Conservation (phyloP, 805 yeast species). For the Blastobotrys mokoenaii region DNA sequence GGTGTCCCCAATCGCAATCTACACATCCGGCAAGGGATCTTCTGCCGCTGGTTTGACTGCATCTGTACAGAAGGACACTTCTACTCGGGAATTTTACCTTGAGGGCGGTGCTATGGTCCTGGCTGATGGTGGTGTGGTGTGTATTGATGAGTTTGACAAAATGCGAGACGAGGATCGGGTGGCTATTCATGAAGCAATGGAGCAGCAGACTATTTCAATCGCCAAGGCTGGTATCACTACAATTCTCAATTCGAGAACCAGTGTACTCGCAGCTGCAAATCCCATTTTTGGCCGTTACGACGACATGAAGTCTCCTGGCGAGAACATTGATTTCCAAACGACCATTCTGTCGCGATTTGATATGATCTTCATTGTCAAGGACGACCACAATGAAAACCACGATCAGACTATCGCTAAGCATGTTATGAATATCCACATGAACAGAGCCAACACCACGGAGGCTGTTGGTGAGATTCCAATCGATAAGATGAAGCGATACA, state of each 20-base stretch:
- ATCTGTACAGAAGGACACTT: constrained; percentile 85
- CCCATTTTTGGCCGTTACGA: constrained; percentile 96
- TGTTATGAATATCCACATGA: constrained; percentile 91
- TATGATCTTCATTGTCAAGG: constrained; percentile 96
- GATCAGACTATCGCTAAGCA: constrained; percentile 90
- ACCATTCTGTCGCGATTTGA: constrained; percentile 96
- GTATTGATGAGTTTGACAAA: constrained; percentile 98
- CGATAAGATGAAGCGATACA: constrained; percentile 83
- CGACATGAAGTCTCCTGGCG: constrained; percentile 94
- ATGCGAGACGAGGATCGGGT: constrained; percentile 99
- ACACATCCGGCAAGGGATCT: constrained; percentile 98
- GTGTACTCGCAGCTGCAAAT: constrained; percentile 96
- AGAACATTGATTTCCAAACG: constrained; percentile 94
- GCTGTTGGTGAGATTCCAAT: constrained; percentile 77
- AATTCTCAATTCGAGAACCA: constrained; percentile 88
- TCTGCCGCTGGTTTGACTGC: constrained; percentile 99
- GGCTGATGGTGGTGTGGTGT: constrained; percentile 98
- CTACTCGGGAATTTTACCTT: constrained; percentile 81
- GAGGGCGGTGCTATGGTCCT: constrained; percentile 99
- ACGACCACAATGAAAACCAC: constrained; percentile 78
- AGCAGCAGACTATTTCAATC: constrained; percentile 96
- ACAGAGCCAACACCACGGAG: constrained; percentile 48
- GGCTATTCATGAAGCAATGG: constrained; percentile 99
- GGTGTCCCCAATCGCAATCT: constrained; percentile 87
- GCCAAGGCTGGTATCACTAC: constrained; percentile 99